Evolutionary conservation across 768 basidiomycete species (phyloP).

Genomic region (Phaeotremella skinneri): DNA sequence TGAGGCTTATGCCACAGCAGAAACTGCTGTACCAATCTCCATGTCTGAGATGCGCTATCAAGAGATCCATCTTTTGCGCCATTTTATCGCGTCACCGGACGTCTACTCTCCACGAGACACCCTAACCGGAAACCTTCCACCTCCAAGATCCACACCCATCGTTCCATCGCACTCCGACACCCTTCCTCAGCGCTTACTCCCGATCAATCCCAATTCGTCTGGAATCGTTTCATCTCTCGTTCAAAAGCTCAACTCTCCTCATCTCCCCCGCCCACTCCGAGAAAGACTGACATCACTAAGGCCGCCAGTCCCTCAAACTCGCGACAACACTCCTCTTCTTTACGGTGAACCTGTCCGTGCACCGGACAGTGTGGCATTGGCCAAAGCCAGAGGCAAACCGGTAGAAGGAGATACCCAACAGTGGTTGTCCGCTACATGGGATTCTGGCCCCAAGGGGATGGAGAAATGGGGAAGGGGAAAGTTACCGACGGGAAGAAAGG

Average conservation of each 20-base stretch:
- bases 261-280: constrained; percentile 32
- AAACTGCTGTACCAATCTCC: constrained; percentile 32
- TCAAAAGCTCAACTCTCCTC: constrained; percentile 31
- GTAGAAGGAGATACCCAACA: constrained; percentile 9
- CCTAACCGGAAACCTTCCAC: constrained; percentile 15
- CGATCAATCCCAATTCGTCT: constrained; percentile 25
- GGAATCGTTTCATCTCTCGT: constrained; percentile 26
- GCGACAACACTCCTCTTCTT: constrained; percentile 23
- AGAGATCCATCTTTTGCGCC: constrained; percentile 29
- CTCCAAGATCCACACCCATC: constrained; percentile 17
- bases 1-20: constrained; percentile 32
- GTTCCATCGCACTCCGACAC: constrained; percentile 17
- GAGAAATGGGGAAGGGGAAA: constrained; percentile 30
- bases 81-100: constrained; percentile 26
- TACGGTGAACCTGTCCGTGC: constrained; percentile 38
- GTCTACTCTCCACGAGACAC: constrained; percentile 28
- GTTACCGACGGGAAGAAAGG: constrained; percentile 39
- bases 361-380: constrained; percentile 25
- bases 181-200: constrained; percentile 12
- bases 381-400: constrained; percentile 35
- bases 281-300: constrained; percentile 37
- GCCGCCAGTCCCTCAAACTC: constrained; percentile 27
- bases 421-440: constrained; percentile 35
- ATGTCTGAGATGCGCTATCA: constrained; percentile 25
- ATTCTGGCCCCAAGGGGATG: constrained; percentile 29